phyloP scores from a whole-genome alignment of 2,329 filamentous ascomycete genomes.

The Bipolaris oryzae region DNA sequence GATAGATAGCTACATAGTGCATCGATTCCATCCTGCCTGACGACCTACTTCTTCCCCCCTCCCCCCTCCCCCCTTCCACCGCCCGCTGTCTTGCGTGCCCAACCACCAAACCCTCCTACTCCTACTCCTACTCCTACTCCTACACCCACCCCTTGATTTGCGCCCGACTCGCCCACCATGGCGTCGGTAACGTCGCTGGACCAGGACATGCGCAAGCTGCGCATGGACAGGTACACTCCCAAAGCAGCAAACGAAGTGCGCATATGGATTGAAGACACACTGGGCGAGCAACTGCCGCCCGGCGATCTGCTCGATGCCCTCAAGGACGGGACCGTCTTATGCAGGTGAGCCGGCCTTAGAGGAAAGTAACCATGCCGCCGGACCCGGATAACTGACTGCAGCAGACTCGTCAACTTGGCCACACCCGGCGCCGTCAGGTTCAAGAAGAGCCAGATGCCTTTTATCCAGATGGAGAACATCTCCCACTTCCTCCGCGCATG shows the following conservation, averaged over 20 bases:
- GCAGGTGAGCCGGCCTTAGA: slow-evolving; percentile 69
- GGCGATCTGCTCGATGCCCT: slow-evolving; percentile 83
- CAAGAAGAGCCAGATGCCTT: slow-evolving; percentile 93
- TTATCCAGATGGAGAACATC: slow-evolving; percentile 99
- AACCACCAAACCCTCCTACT: neutral
- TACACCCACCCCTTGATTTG: slow-evolving; percentile 9
- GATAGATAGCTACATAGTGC: slow-evolving; percentile 1
- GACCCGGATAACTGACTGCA: neutral
- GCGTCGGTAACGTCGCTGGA: slow-evolving; percentile 92
- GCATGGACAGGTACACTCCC: slow-evolving; percentile 90
- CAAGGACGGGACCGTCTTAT: slow-evolving; percentile 90
- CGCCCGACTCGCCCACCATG: slow-evolving; percentile 61
- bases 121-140: too few relatives aligned
- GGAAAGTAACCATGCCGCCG: neutral
- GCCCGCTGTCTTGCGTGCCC: slow-evolving; percentile 1
- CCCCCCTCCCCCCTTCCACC: neutral
- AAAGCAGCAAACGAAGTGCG: slow-evolving; percentile 84
- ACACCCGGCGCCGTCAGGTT: slow-evolving; percentile 81
- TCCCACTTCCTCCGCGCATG: slow-evolving; percentile 92
- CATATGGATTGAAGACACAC: slow-evolving; percentile 80
- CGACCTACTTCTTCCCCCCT: neutral
- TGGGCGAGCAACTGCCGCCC: slow-evolving; percentile 74
- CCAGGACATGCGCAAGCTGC: slow-evolving; percentile 92
- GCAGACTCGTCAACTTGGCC: slow-evolving; percentile 80
- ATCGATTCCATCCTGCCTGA: slow-evolving; percentile 1